Percentiles rank a stretch among this genome's conserved stretches.
These are phyloP conservation scores for Xerocomus nothofagi DNA, from an alignment of 1,284 basidiomycete genomes.

Conservation along the genomic window DNA sequence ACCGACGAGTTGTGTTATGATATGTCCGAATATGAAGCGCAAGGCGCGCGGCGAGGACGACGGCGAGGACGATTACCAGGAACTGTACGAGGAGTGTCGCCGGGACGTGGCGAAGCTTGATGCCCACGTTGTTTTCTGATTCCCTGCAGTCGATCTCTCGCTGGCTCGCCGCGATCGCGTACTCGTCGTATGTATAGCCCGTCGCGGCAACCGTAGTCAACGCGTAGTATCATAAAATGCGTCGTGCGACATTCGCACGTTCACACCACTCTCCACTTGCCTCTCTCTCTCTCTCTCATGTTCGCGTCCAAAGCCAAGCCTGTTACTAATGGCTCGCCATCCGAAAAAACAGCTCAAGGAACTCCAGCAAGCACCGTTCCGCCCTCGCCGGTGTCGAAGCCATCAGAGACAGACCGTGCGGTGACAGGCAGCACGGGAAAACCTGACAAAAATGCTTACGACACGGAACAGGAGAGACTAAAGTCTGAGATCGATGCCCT, in stretches of 20 bases:
- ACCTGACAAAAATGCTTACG: constrained; percentile 81
- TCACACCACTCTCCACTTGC: constrained; percentile 10
- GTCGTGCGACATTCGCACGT: constrained; percentile 16
- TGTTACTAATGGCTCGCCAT: constrained; percentile 44
- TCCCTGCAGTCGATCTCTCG: background rate
- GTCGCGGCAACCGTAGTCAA: constrained; percentile 5
- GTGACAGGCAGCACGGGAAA: constrained; percentile 47
- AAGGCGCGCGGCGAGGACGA: constrained; percentile 60
- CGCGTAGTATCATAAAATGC: background rate
- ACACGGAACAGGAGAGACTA: constrained; percentile 80
- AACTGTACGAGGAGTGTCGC: constrained; percentile 82
- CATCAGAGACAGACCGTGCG: constrained; percentile 43
- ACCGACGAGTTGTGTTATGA: constrained; percentile 97
- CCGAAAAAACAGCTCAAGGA: constrained; percentile 40
- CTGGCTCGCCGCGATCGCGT: background rate
- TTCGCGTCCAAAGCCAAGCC: constrained; percentile 59
- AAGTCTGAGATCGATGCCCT: constrained; percentile 82
- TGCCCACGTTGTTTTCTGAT: constrained; percentile 65
- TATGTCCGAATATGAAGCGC: constrained; percentile 78
- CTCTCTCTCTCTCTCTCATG: constrained; percentile 29
- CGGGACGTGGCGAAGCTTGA: constrained; percentile 85
- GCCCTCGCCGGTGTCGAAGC: constrained; percentile 48
- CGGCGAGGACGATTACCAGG: constrained; percentile 77
- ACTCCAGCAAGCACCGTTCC: constrained; percentile 45
- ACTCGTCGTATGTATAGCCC: background rate